These are phyloP conservation scores for Stentor coeruleus DNA, from an alignment of 73 alveolate species.

Conservation along the genomic window DNA sequence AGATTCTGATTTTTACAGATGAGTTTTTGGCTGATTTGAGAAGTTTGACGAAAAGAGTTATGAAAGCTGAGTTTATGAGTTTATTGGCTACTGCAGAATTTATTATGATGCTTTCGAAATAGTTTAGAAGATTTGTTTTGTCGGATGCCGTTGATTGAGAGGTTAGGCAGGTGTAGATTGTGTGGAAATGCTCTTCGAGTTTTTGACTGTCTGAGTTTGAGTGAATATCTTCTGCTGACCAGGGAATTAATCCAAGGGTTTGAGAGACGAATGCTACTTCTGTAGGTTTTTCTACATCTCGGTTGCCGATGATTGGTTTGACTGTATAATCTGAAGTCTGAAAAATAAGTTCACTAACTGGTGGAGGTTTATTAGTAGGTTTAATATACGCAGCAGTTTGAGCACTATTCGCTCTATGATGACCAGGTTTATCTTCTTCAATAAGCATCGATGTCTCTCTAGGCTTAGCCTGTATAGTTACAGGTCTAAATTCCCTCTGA, in stretches of 20 bases:
- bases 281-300: conserved; percentile 81
- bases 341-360: conserved; percentile 82
- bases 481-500: background rate
- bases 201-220: conserved; percentile 56
- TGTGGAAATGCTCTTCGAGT: conserved; percentile 72
- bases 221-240: conserved; percentile 78
- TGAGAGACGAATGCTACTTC: conserved; percentile 58
- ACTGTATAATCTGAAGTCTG: conserved; percentile 91
- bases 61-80: conserved; percentile 81
- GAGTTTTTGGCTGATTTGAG: conserved; percentile 73
- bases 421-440: background rate
- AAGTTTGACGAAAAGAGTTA: conserved; percentile 67
- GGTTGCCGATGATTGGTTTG: conserved; percentile 96
- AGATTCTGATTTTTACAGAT: conserved; percentile 69
- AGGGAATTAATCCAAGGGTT: conserved; percentile 67
- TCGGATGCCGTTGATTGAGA: conserved; percentile 59
- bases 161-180: conserved; percentile 70
- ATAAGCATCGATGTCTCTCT: too few species aligned
- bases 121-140: conserved; percentile 73
- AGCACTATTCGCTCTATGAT: conserved; percentile 18
- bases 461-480: background rate
- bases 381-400: background rate
- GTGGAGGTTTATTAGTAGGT: conserved; percentile 44
- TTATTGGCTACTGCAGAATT: conserved; percentile 84
- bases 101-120: conserved; percentile 84